Percentiles rank a stretch among this genome's conserved stretches.
phyloP scores from a whole-genome alignment of 495 filamentous ascomycete genomes.

The Penicillium antarcticum region DNA sequence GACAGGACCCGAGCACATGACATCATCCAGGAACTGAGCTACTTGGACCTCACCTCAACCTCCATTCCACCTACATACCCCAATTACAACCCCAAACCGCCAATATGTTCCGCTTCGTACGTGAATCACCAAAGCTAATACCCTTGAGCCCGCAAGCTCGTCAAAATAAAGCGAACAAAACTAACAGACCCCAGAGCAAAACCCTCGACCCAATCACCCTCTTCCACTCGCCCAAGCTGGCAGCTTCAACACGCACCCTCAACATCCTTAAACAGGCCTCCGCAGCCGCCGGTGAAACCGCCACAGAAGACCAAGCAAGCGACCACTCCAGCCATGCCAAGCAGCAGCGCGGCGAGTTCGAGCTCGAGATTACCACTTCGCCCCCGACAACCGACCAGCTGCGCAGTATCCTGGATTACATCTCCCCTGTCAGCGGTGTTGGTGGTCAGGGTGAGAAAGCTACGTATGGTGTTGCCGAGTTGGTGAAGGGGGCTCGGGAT shows the following conservation, averaged over 20 bases:
- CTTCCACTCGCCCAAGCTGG: conserved; percentile 76
- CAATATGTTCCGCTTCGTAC: conserved; percentile 46
- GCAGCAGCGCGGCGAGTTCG: conserved; percentile 63
- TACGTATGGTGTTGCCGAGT: conserved; percentile 35
- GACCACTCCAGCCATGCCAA: conserved; percentile 55
- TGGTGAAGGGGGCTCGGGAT: conserved; percentile 69
- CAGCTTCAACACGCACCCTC: conserved; percentile 62
- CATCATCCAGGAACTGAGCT: conserved; percentile 19
- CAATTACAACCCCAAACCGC: conserved; percentile 4
- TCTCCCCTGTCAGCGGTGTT: conserved; percentile 49
- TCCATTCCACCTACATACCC: conserved; percentile 1
- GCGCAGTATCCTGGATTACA: conserved; percentile 81
- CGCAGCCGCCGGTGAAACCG: conserved; percentile 52
- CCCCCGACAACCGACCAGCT: conserved; percentile 82
- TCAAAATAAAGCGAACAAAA: background rate
- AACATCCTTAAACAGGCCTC: conserved; percentile 73
- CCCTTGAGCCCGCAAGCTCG: background rate
- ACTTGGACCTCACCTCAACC: background rate
- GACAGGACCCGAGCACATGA: conserved; percentile 19
- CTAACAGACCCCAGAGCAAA: conserved; percentile 56
- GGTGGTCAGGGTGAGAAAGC: conserved; percentile 22
- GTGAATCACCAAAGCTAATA: conserved; percentile 9
- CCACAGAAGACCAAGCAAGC: conserved; percentile 65
- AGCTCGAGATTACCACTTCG: conserved; percentile 79
- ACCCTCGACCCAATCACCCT: conserved; percentile 88